Evolutionary conservation across 1,284 basidiomycete species (phyloP).

Genomic region (Leccinum subspadiceum): DNA sequence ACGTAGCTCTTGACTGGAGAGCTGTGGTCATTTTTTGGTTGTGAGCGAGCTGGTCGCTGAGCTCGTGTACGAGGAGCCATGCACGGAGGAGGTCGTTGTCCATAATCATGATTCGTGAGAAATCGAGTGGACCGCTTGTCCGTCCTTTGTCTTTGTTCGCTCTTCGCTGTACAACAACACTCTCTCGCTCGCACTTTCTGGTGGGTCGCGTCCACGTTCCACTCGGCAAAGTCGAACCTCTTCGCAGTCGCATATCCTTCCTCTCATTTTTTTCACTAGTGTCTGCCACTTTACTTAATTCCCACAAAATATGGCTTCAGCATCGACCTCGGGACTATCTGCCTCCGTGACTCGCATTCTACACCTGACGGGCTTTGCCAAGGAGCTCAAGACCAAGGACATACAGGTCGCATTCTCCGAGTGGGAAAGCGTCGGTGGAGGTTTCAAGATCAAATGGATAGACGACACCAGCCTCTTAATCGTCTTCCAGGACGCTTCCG

Average conservation of each 20-base stretch:
- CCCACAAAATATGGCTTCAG: conserved; percentile 39
- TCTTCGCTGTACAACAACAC: background rate
- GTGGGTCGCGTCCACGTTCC: conserved; percentile 25
- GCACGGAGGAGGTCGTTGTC: conserved; percentile 74
- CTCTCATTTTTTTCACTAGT: conserved; percentile 3
- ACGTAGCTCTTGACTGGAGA: conserved; percentile 73
- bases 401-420: conserved; percentile 89
- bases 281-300: conserved; percentile 2
- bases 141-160: background rate
- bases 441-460: conserved; percentile 99
- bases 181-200: background rate
- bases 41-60: conserved; percentile 82
- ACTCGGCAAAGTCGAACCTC: conserved; percentile 29
- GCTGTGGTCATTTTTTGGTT: conserved; percentile 79
- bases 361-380: conserved; percentile 86
- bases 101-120: conserved; percentile 37
- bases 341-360: conserved; percentile 96
- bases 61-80: conserved; percentile 79
- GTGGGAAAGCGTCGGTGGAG: conserved; percentile 84
- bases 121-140: background rate
- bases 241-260: conserved; percentile 10
- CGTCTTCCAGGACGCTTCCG: conserved; percentile 85
- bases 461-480: conserved; percentile 95
- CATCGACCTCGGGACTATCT: conserved; percentile 76
- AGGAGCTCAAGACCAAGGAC: conserved; percentile 96